These are phyloP conservation scores for Colletotrichum destructivum DNA, from an alignment of 2,329 filamentous ascomycete genomes.

Conservation along the genomic window DNA sequence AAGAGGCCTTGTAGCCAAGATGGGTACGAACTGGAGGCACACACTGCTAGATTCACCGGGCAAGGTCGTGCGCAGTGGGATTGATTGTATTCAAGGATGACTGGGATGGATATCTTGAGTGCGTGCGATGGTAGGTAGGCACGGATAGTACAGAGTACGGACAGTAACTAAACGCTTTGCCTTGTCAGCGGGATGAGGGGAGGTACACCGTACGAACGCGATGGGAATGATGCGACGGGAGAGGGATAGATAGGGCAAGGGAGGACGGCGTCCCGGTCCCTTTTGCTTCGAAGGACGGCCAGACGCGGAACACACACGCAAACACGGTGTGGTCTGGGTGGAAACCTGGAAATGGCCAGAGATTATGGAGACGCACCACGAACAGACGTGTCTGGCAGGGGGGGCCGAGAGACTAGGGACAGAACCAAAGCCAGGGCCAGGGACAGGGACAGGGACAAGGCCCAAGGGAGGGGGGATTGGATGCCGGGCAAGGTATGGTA, in stretches of 20 bases:
- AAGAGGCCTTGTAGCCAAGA: constrained; percentile 11
- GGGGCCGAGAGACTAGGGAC: too few relatives aligned
- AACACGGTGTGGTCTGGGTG: constrained; percentile 17
- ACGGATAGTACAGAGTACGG: too few relatives aligned
- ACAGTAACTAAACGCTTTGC: background rate
- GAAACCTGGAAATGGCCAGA: background rate
- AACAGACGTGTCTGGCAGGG: constrained; percentile 2
- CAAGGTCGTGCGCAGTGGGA: background rate
- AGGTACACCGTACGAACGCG: constrained; percentile 8
- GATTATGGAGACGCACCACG: constrained; percentile 5
- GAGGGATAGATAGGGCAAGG: constrained; percentile 13
- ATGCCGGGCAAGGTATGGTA: background rate
- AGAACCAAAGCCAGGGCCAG: too few relatives aligned
- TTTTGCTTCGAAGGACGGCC: constrained; percentile 24
- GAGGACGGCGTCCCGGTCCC: constrained; percentile 16
- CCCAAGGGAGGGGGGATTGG: background rate
- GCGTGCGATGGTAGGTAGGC: too few relatives aligned
- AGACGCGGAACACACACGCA: constrained; percentile 11
- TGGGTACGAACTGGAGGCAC: background rate
- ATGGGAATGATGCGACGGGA: constrained; percentile 2
- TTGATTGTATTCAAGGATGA: background rate
- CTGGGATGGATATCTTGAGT: background rate
- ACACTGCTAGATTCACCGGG: background rate
- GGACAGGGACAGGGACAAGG: constrained; percentile 1
- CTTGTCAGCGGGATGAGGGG: constrained; percentile 27